Conservation (phyloP, 1,139 yeast species). For the Eremothecium cymbalariae region DNA sequence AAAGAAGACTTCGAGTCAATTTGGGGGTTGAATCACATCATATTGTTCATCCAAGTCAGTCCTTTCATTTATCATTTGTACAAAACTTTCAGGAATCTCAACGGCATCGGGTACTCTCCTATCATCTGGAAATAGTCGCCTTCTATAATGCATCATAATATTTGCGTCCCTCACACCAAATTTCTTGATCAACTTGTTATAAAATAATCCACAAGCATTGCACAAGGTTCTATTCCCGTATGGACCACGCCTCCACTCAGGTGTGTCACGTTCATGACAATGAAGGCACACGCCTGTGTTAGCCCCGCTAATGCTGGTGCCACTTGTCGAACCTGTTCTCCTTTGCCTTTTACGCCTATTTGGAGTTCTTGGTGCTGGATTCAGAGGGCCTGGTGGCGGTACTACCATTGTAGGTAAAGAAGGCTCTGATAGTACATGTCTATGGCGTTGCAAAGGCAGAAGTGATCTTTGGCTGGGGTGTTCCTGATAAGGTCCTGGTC, state of each 20-base stretch:
- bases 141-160: constrained; percentile 27
- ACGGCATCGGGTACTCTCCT: constrained; percentile 26
- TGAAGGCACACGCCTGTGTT: constrained; percentile 25
- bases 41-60: constrained; percentile 19
- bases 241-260: constrained; percentile 82
- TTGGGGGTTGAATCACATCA: constrained; percentile 9
- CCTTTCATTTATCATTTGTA: constrained; percentile 19
- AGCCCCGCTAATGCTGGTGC: not conserved
- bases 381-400: not conserved
- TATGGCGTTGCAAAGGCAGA: not conserved
- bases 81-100: constrained; percentile 22
- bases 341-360: constrained; percentile 4
- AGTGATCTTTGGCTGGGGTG: too few species aligned
- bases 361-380: constrained; percentile 1
- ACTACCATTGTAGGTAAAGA: constrained; percentile 2
- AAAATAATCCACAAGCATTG: constrained; percentile 76
- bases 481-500: too few species aligned
- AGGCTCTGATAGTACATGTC: constrained; percentile 4
- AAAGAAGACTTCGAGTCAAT: too few species aligned
- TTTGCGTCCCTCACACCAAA: constrained; percentile 28
- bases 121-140: constrained; percentile 23
- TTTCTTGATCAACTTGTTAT: constrained; percentile 55
- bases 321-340: constrained; percentile 3
- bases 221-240: constrained; percentile 66
- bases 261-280: constrained; percentile 69